These are phyloP conservation scores for Ilex paraguariensis DNA, from an alignment of 305 asterid species.

Conservation along the genomic window DNA sequence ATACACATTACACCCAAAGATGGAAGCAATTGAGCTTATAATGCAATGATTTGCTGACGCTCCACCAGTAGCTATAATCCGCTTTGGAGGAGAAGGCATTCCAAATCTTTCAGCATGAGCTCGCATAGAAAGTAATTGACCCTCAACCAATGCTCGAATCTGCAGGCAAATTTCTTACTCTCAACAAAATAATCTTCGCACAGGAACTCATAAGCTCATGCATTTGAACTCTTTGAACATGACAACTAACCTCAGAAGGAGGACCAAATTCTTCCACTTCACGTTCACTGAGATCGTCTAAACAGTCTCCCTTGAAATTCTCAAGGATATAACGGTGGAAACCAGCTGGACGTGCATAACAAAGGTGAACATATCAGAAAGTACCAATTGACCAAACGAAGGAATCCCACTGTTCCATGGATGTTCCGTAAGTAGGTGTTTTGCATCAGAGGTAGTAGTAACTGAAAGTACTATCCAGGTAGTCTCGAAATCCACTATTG, in stretches of 20 bases:
- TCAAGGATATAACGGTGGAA: constrained; percentile 53
- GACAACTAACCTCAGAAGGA: constrained; percentile 58
- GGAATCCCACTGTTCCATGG: not conserved
- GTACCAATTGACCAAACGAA: not conserved
- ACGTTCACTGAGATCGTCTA: constrained; percentile 30
- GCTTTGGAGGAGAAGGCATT: constrained; percentile 71
- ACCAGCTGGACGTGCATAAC: constrained; percentile 43
- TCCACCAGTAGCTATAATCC: constrained; percentile 80
- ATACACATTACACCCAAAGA: constrained; percentile 64
- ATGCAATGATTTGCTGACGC: constrained; percentile 60
- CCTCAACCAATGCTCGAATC: constrained; percentile 71
- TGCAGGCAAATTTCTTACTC: constrained; percentile 16
- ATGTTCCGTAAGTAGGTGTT: not conserved
- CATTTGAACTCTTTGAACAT: constrained; percentile 1
- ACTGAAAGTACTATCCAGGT: not conserved
- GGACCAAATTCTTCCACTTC: constrained; percentile 50
- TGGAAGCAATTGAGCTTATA: constrained; percentile 44
- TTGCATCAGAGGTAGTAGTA: not conserved
- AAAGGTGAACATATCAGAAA: not conserved
- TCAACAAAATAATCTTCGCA: not conserved
- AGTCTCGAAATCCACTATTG: no score
- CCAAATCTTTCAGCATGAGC: constrained; percentile 70
- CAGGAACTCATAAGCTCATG: not conserved
- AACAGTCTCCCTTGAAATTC: constrained; percentile 24
- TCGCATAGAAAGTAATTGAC: constrained; percentile 75